Evolutionary conservation across 1,284 basidiomycete species (phyloP), one percentile per base, ranked within the genome.

Genomic region (Coniferiporia sulphurascens): DNA sequence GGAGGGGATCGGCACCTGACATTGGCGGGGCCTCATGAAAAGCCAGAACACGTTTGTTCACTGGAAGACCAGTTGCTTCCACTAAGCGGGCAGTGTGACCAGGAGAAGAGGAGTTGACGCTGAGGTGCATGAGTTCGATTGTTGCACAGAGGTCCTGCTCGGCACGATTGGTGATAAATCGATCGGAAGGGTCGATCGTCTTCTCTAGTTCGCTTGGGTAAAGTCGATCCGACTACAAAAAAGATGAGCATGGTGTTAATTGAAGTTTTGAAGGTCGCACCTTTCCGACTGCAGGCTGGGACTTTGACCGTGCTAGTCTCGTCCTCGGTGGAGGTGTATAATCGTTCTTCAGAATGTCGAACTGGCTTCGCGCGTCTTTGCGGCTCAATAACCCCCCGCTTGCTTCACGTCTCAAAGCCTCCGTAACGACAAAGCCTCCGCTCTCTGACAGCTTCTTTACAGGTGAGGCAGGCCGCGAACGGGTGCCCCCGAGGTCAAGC

Each of bases 1-100:
- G 81, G 4, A 85, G 82, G 1, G 78, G 79, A 64, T 89, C 86
- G 1, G 86, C 83, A 2, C 85, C 83, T 0, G 87, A 80, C 0
- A 82, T 69, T 1, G 89, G 89, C 0, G 90, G 90, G 15, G 81
- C 80, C 68, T 91, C 87, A 67, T 90, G 86, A 70, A 90, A 93
- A 1, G 86, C 83, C 3, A 93, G 78, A 21, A 93, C 84, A 34
- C 89, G 85, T 27, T 85, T 82, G 65, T 87, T 87, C 54, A 89
- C 72, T 10, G 85, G 83, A 6, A 92, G 79, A 32, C 88, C 89
- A 0, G 88, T 81, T 0, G 89, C 89, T 1, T 80, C 84, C 7
- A 82, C 85, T 21, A 92, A 79, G 34, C 89, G 82, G 2, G 87
- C 86, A 0, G 89, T 89, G 66, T 91, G 89, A 0, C 84, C 82